Evolutionary conservation across 1,284 basidiomycete genomes (phyloP).

Genomic region (Moesziomyces antarcticus): DNA sequence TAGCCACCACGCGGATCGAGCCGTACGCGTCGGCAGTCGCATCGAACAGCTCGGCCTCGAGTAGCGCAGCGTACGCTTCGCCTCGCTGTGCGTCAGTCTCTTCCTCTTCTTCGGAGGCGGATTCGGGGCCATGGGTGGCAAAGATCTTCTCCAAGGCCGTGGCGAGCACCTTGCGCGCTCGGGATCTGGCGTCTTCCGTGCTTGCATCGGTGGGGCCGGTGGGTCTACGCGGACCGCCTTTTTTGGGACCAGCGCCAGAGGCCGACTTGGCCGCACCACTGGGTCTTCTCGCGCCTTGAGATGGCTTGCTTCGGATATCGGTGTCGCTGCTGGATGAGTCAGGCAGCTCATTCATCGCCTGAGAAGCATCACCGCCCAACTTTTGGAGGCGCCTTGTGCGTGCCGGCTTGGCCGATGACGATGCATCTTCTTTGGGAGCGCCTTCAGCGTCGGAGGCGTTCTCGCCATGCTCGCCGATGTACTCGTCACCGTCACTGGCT

Average conservation of each 20-base stretch:
- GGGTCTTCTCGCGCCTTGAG: conserved; percentile 17
- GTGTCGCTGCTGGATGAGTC: conserved; percentile 1
- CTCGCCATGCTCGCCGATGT: conserved; percentile 15
- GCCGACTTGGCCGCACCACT: conserved; percentile 18
- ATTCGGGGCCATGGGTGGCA: neutral
- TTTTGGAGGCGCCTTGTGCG: conserved; percentile 6
- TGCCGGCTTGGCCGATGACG: neutral
- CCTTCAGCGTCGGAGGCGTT: conserved; percentile 25
- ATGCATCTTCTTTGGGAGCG: conserved; percentile 9
- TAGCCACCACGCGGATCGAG: conserved; percentile 20
- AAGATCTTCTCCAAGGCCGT: conserved; percentile 33
- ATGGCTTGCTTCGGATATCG: neutral
- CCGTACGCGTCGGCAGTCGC: conserved; percentile 37
- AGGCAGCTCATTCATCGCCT: neutral
- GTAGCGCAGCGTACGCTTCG: conserved; percentile 25
- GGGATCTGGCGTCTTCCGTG: conserved; percentile 38
- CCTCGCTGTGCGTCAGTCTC: conserved; percentile 20
- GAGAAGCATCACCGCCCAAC: neutral
- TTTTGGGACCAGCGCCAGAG: conserved; percentile 12
- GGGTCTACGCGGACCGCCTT: conserved; percentile 16
- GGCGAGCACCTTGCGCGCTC: conserved; percentile 33
- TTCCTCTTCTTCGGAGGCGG: conserved; percentile 2
- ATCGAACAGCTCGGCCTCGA: conserved; percentile 55
- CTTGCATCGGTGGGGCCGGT: conserved; percentile 33
- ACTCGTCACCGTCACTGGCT: conserved; percentile 23